Evolutionary conservation across 805 yeast species (phyloP), one percentile per base, ranked within the genome.

Genomic region (Priceomyces fermenticarens): DNA sequence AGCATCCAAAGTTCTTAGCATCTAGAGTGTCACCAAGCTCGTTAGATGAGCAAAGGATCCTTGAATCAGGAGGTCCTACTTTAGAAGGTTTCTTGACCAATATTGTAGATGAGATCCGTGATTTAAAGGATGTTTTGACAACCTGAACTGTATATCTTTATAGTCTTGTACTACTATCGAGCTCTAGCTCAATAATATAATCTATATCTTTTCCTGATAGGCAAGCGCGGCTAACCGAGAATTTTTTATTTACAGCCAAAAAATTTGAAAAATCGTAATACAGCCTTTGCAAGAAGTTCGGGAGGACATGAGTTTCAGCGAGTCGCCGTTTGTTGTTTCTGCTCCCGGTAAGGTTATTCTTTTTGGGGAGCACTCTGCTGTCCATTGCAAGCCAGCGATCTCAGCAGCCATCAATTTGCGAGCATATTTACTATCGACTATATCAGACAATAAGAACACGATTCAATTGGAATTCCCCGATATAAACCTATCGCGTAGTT

Each of bases 311-410:
- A 26, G 7, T 20, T 20, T 32, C 16, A 32, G 9, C 11, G 35
- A 32, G 5, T 2, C 36, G 20, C 85, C 88, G 13, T 88, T 90
- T 60, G 63, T 80, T 38, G 87, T 88, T 2, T 86, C 96, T 40
- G 93, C 99, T 1, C 99, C 99, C 0, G 99, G 99, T 3, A 93
- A 93, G 57, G 96, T 89, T 34, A 93, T 93, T 52, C 73, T 93
- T 28, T 93, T 90, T 60, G 99, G 99, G 15, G 99, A 93, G 58
- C 99, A 93, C 57, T 86, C 97, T 6, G 98, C 95, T 2, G 99
- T 93, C 0, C 87, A 86, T 58, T 83, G 86, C 35, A 86, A 82
- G 67, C 97, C 97, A 1, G 98, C 97, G 10, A 86, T 93, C 39
- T 98, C 99, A 1, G 97, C 98, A 0, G 93, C 97, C 3, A 76